Evolutionary conservation across 1,284 basidiomycete species (phyloP), one percentile per base, ranked within the genome.

Genomic region (Ustilago trichophora): DNA sequence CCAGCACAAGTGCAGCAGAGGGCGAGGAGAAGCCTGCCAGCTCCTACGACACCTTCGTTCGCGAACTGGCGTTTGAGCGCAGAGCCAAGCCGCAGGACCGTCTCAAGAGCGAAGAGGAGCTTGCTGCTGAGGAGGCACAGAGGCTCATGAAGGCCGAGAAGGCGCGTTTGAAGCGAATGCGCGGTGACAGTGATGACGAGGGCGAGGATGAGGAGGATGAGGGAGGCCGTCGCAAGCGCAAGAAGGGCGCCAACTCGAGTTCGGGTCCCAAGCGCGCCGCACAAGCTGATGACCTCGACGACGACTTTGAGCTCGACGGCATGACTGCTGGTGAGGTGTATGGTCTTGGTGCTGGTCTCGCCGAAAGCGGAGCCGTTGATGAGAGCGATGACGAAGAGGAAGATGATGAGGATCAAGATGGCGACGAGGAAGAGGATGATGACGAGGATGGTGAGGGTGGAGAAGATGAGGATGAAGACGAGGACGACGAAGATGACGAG

Each of bases 41-140:
- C 58, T 69, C 75, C 21, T 99, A 98, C 77, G 96, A 98, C 82
- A 89, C 90, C 67, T 89, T 90, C 72, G 93, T 98, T 4, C 89
- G 91, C 32, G 91, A 93, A 71, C 87, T 99, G 26, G 94, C 90
- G 0, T 96, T 94, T 76, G 96, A 98, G 57, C 88, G 91, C 69
- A 88, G 96, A 4, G 91, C 95, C 8, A 91, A 94, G 76, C 92
- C 96, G 1, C 96, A 93, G 78, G 92, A 99, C 80, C 85, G 96
- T 52, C 92, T 93, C 34, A 98, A 97, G 85, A 96, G 94, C 0
- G 95, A 96, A 75, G 93, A 95, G 72, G 96, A 99, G 81, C 76
- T 92, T 12, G 94, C 93, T 2, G 74, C 90, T 52, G 93, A 96
- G 70, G 91, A 92, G 78, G 94, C 92, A 73, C 90, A 93, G 75